Percentiles rank a stretch among this genome's conserved stretches.
Evolutionary conservation across 257 asterid species (phyloP).

Genomic region (Solanum chaucha): DNA sequence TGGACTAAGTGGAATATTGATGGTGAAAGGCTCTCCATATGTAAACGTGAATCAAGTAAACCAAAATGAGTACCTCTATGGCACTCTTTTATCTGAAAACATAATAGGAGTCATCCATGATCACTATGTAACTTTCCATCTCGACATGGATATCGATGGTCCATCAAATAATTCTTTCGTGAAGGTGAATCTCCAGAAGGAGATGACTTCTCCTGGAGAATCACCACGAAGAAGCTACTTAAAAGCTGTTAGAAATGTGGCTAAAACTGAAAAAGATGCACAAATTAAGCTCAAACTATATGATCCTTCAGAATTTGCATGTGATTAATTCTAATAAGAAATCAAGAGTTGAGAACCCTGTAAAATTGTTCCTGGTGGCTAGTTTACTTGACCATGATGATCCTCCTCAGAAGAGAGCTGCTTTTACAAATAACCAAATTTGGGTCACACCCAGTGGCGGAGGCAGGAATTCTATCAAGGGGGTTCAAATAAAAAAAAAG

Average conservation of each 20-base stretch:
- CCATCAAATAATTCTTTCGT: slow-evolving; percentile 57
- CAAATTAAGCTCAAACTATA: slow-evolving; percentile 58
- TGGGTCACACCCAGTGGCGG: slow-evolving; percentile 74
- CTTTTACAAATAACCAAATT: slow-evolving; percentile 81
- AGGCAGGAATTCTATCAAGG: too few relatives aligned
- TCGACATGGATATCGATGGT: slow-evolving; percentile 90
- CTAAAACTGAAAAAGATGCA: slow-evolving; percentile 78
- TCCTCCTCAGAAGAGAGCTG: slow-evolving; percentile 71
- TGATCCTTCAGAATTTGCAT: slow-evolving; percentile 82
- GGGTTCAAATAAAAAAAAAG: too few relatives aligned
- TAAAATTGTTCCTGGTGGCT: slow-evolving; percentile 84
- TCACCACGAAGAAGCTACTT: slow-evolving; percentile 79
- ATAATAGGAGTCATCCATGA: slow-evolving; percentile 88
- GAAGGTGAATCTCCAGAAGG: slow-evolving; percentile 70
- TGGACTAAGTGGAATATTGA: slow-evolving; percentile 74
- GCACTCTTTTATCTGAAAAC: slow-evolving; percentile 76
- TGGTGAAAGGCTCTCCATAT: slow-evolving; percentile 83
- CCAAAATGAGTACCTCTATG: slow-evolving; percentile 45
- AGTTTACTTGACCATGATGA: slow-evolving; percentile 78
- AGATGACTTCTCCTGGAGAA: slow-evolving; percentile 34
- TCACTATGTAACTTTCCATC: slow-evolving; percentile 73
- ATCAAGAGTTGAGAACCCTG: slow-evolving; percentile 66
- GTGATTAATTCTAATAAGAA: slow-evolving; percentile 60
- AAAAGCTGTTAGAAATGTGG: slow-evolving; percentile 62
- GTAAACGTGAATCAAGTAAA: slow-evolving; percentile 66